Conservation (phyloP, 1,284 basidiomycete genomes). For the Volvariella surrecta region DNA sequence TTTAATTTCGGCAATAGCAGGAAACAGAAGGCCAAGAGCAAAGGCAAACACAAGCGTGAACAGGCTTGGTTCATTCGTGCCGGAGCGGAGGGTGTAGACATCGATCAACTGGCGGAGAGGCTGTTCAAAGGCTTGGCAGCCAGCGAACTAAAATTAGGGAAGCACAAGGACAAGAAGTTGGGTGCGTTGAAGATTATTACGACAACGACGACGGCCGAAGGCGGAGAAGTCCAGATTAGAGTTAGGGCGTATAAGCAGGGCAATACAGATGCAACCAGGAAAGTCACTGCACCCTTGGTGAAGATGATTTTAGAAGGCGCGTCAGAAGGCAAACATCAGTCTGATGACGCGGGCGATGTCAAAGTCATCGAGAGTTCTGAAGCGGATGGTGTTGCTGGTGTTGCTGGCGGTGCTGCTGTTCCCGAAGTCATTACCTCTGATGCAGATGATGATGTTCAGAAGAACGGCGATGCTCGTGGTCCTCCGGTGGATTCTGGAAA, state of each 20-base stretch:
- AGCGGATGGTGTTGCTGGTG: no score
- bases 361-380: no score
- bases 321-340: neutral
- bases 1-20: neutral
- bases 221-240: constrained; percentile 9
- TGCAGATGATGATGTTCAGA: no score
- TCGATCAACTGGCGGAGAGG: constrained; percentile 3
- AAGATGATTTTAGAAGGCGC: constrained; percentile 37
- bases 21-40: constrained; percentile 11
- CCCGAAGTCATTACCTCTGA: no score
- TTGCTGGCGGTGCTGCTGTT: no score
- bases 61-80: constrained; percentile 51
- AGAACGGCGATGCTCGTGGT: no score
- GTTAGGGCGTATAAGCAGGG: constrained; percentile 65
- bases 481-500: no score
- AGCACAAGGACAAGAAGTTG: constrained; percentile 1
- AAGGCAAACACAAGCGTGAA: constrained; percentile 62
- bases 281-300: constrained; percentile 73
- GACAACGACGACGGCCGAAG: constrained; percentile 6
- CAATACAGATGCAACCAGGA: constrained; percentile 69
- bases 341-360: neutral
- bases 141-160: constrained; percentile 3
- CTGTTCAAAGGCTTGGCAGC: constrained; percentile 7
- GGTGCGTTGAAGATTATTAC: constrained; percentile 11
- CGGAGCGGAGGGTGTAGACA: neutral